Base-by-base conservation (phyloP, 2,329 filamentous ascomycete species). In the Diaporthe helianthi region DNA sequence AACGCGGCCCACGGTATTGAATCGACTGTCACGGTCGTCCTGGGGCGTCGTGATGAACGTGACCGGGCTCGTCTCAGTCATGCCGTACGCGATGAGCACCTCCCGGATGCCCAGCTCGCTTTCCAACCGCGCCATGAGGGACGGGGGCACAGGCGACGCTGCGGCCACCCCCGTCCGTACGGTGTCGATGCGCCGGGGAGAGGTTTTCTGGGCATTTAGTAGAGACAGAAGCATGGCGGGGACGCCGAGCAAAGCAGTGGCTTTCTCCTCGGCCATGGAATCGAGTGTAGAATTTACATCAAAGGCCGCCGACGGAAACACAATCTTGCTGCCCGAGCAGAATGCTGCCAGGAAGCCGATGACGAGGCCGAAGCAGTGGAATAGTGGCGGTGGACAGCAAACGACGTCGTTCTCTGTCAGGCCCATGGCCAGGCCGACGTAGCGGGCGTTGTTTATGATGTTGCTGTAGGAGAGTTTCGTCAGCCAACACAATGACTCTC, bases 311-410 rank as follows among this genome's bases (percentile, higher is more conserved):
- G 53, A 22, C 19, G 53, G 53, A 5, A 58, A 58, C 1, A 58
- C 8, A 15, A 58, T 41, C 33, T 58, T 58, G 33, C 10, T 58
- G 1, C 53, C 53, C 22, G 8, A 5, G 53, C 53, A 55, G 3
- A 89, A 86, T 1, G 87, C 90, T 0, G 90, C 89, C 83, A 92
- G 89, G 74, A 91, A 91, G 12, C 90, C 90, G 2, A 92, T 79
- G 31, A 92, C 89, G 68, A 87, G 86, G n/a, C 90, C 90, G 73
- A 93, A 93, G 77, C 90, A 92, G 76, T 90, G 89, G 77, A 90
- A 90, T 3, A 90, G 80, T 0, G 89, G 89, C 1, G 88, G 88
- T 12, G 88, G 87, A 72, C 88, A 90, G 75, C 87, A 90, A 3
- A 90, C 84, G 10, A 91, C 81, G 73, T 93, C 90, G 0, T 85